Evolutionary conservation across 2,329 filamentous ascomycete genomes (phyloP).

Genomic region (Cytospora chrysosperma): DNA sequence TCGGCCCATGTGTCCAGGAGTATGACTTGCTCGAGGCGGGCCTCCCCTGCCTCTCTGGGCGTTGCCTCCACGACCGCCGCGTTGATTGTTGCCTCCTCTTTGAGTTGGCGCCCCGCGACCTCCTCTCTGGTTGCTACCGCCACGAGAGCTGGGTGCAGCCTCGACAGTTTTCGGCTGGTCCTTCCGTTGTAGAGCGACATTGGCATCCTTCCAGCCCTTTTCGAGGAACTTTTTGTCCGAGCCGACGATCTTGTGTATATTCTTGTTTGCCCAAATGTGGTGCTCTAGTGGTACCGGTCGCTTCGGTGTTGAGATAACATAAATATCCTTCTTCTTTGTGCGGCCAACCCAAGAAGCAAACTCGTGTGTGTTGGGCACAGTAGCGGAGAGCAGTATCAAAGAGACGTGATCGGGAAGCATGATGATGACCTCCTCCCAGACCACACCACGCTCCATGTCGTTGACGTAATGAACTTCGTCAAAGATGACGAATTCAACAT

Average conservation of each 20-base stretch:
- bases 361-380: slow-evolving; percentile 94
- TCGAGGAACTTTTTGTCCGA: slow-evolving; percentile 89
- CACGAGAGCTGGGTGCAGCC: slow-evolving; percentile 39
- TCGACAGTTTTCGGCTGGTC: slow-evolving; percentile 66
- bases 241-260: slow-evolving; percentile 92
- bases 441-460: slow-evolving; percentile 90
- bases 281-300: slow-evolving; percentile 93
- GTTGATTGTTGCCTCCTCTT: slow-evolving; percentile 46
- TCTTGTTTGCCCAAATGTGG: slow-evolving; percentile 92
- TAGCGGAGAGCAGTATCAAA: slow-evolving; percentile 90
- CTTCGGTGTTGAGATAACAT: slow-evolving; percentile 96
- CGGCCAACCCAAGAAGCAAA: slow-evolving; percentile 98
- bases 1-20: slow-evolving; percentile 83
- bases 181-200: slow-evolving; percentile 75
- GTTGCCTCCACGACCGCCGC: slow-evolving; percentile 50
- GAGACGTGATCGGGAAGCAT: slow-evolving; percentile 98
- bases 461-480: slow-evolving; percentile 99
- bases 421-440: slow-evolving; percentile 99
- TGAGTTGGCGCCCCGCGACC: slow-evolving; percentile 48
- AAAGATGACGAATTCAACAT: slow-evolving; percentile 98
- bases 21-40: slow-evolving; percentile 59
- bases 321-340: slow-evolving; percentile 98
- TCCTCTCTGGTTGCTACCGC: slow-evolving; percentile 52
- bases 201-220: slow-evolving; percentile 91
- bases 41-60: slow-evolving; percentile 56